phyloP scores from a whole-genome alignment of 345 rosid species.

The Durio zibethinus region DNA sequence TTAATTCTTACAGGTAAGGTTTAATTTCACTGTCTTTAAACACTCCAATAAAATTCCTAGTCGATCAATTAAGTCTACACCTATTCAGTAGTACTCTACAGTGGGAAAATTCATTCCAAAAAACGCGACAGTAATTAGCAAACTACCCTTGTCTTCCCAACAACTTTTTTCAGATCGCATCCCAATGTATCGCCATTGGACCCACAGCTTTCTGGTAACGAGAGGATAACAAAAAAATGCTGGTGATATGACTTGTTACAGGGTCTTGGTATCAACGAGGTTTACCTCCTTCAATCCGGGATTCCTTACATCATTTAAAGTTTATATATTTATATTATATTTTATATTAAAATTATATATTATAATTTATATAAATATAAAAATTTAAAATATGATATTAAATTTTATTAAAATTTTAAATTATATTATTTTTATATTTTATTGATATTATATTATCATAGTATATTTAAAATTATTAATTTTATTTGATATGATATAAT shows the following conservation, averaged over 20 bases:
- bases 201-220: not conserved
- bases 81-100: not conserved
- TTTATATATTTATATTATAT: no score
- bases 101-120: not conserved
- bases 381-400: no score
- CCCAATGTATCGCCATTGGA: slow-evolving; percentile 12
- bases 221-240: not conserved
- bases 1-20: not conserved
- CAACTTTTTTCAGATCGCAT: slow-evolving; percentile 5
- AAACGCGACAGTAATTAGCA: not conserved
- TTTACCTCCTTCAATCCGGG: not conserved
- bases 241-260: slow-evolving; percentile 7
- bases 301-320: no score
- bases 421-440: no score
- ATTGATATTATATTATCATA: no score
- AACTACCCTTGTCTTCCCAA: slow-evolving; percentile 17
- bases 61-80: not conserved
- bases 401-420: no score
- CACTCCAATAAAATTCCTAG: not conserved
- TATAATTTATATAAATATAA: no score
- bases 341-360: no score
- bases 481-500: no score
- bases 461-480: no score
- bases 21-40: not conserved
- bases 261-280: slow-evolving; percentile 29